Base-by-base conservation (phyloP, 306 rosid species). In the Castanopsis chinensis region DNA sequence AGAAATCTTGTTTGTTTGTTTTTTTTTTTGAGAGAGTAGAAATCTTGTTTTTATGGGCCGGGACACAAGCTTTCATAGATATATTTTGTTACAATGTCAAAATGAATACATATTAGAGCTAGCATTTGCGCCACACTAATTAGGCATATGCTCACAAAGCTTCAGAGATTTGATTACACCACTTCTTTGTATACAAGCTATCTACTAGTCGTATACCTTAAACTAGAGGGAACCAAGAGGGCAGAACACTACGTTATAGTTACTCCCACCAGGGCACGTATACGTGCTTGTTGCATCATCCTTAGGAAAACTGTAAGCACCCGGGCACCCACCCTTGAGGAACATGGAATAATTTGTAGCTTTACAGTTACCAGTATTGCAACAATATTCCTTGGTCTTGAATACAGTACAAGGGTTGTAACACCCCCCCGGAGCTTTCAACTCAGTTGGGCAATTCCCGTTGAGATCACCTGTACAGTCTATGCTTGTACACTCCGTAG, bases 371-470 rank as follows among this genome's bases (percentile, higher is more conserved):
- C 73, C 71, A 4, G 69, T 21, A 32, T 23, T 81, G 76, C 87
- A 91, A 45, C 92, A 91, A 20, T 84, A 91, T 25, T 78, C 21
- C 2, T 80, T 15, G 1, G 85, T 88, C 3, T 75, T 82, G 37
- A 85, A 87, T 21, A 72, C 83, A 0, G 79, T 83, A 71, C 97
- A 90, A 0, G 93, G 86, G 32, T 78, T 83, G 43, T 88, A 68
- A 35, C 98, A 93, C 0, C 98, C 95, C 1, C 89, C 92, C 0
- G 55, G 43, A 41, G 83, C 83, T 35, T 75, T 85, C 60, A 93
- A 21, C 65, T 76, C 55, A 1, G 5, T 18, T 0, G 94, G 98
- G n/a, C 97, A 93, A 56, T 91, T 86, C 0, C 78, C 84, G 25
- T 45, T 86, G 32, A 93, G 87, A 41, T 90, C 84, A 0, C 80